Evolutionary conservation across 345 rosid species (phyloP).

Genomic region (Adansonia digitata): DNA sequence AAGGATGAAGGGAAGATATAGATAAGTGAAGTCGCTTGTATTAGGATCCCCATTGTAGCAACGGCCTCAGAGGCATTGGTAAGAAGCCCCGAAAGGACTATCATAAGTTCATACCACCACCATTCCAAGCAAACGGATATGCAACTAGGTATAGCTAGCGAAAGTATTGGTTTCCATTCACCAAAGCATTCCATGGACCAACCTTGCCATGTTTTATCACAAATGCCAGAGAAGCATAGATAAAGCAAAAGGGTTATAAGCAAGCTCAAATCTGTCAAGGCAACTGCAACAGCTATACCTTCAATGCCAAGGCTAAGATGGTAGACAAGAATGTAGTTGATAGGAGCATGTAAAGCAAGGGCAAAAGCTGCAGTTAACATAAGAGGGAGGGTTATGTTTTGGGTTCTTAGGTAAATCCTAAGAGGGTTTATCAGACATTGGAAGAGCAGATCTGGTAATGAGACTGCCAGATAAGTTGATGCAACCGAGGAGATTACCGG

Average conservation of each 20-base stretch:
- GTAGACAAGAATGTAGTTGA: constrained; percentile 33
- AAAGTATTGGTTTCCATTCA: constrained; percentile 41
- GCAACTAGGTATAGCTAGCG: constrained; percentile 44
- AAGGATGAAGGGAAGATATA: constrained; percentile 51
- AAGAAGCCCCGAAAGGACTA: constrained; percentile 41
- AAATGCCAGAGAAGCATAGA: constrained; percentile 31
- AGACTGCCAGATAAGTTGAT: constrained; percentile 30
- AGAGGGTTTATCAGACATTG: constrained; percentile 45
- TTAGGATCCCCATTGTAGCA: constrained; percentile 49
- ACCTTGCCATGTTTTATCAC: constrained; percentile 41
- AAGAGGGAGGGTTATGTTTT: constrained; percentile 46
- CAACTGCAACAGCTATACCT: constrained; percentile 41
- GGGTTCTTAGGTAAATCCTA: constrained; percentile 45
- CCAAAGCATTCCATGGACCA: constrained; percentile 37
- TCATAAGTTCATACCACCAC: constrained; percentile 72
- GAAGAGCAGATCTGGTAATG: constrained; percentile 48
- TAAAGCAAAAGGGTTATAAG: constrained; percentile 31
- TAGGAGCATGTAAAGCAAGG: constrained; percentile 39
- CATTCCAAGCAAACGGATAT: constrained; percentile 52
- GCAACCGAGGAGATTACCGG: constrained; percentile 42
- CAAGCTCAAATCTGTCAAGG: constrained; percentile 36
- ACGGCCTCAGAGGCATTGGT: constrained; percentile 37
- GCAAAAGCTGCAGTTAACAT: constrained; percentile 44
- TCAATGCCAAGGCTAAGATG: constrained; percentile 29
- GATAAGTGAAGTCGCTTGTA: constrained; percentile 45